phyloP scores from a whole-genome alignment of 495 filamentous ascomycete genomes.

The Trichoderma asperelloides region DNA sequence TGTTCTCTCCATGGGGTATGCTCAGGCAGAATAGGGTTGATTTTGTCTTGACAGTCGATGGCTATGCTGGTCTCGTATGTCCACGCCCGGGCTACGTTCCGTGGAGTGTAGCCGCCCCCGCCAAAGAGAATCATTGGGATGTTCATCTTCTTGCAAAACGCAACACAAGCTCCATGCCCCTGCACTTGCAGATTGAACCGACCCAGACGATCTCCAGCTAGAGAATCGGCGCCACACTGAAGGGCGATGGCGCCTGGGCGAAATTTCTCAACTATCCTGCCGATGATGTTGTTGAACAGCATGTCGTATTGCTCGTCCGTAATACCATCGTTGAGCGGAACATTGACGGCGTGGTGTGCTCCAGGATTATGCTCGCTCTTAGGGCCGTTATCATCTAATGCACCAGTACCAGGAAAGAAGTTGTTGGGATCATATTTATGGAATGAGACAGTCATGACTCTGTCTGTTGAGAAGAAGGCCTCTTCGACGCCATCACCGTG shows the following conservation, averaged over 20 bases:
- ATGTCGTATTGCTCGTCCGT: conserved; percentile 82
- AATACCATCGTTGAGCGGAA: conserved; percentile 90
- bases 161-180: conserved; percentile 86
- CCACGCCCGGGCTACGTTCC: conserved; percentile 94
- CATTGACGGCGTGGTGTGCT: conserved; percentile 92
- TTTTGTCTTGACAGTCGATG: conserved; percentile 59
- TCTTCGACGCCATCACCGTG: conserved; percentile 98
- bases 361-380: conserved; percentile 77
- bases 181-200: conserved; percentile 94
- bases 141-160: conserved; percentile 67
- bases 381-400: conserved; percentile 82
- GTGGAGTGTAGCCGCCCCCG: conserved; percentile 93
- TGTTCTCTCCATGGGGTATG: conserved; percentile 70
- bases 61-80: conserved; percentile 91
- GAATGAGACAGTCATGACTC: conserved; percentile 97
- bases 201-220: conserved; percentile 86
- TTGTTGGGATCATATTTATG: conserved; percentile 87
- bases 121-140: conserved; percentile 84
- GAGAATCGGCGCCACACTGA: conserved; percentile 92
- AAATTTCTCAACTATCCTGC: conserved; percentile 65
- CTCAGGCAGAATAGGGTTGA: conserved; percentile 64
- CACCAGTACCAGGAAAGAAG: conserved; percentile 95
- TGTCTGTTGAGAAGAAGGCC: conserved; percentile 94
- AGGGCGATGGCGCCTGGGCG: conserved; percentile 81
- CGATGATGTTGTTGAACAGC: conserved; percentile 76